Evolutionary conservation across 495 filamentous ascomycete genomes (phyloP), one percentile per base, ranked within the genome.

Genomic region (Xylaria flabelliformis): DNA sequence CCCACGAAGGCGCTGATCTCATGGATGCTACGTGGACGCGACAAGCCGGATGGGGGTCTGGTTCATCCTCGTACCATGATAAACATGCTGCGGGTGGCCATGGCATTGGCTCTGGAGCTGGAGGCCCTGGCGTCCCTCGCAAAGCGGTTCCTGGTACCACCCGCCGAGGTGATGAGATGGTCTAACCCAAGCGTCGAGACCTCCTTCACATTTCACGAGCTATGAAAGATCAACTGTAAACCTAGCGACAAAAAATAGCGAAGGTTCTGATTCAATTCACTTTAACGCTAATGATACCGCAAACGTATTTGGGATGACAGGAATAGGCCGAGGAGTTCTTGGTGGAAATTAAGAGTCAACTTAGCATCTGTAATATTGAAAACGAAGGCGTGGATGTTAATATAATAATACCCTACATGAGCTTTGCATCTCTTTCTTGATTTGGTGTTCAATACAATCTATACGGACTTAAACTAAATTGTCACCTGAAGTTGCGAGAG

Each of bases 11-110:
- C 32, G 70, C 69, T 12, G 82, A 84, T 67, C 73, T 84, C 2
- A 79, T 79, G 63, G 75, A 83, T 69, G 82, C 85, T 4, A 66
- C 82, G 24, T 85, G 81, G 55, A 88, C 86, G 5, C 72, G 83
- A 13, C 74, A 79, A 36, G 85, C 79, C 9, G 86, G 86, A 0
- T 88, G 86, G 86, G 85, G 85, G 34, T 71, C 36, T 2, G 59
- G 50, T 19, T 21, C 69, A 3, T 64, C 44, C 24, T 59, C 66
- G 8, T 19, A 59, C 32, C 32, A 59, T 21, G 50, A 56, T 21
- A 71, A 62, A 1, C 72, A 68, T 13, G 10, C 42, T 36, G 32
- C 63, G 15, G 65, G 53, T 55, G 64, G 44, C 1, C 72, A 69
- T 21, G 71, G 62, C 21, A 61, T 32, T 17, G 21, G 48, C 34